Evolutionary conservation across 2,329 filamentous ascomycete species (phyloP).

Genomic region (Blumeria hordei): DNA sequence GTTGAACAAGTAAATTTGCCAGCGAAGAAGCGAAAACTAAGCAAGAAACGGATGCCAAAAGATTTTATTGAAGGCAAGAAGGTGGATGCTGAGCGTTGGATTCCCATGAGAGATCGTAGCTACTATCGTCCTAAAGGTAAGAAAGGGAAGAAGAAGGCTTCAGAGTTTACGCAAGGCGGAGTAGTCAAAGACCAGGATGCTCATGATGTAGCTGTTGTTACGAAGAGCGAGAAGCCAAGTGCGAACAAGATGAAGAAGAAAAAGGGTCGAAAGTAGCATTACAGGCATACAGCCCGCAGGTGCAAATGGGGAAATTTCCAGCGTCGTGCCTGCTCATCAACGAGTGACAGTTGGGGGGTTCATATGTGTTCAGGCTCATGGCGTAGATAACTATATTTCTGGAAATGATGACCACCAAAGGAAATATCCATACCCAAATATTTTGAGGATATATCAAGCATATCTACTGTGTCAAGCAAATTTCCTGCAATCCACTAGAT

Average conservation of each 20-base stretch:
- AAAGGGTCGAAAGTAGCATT: conserved; percentile 25
- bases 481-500: too few relatives aligned
- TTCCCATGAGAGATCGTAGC: conserved; percentile 72
- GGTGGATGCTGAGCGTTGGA: conserved; percentile 76
- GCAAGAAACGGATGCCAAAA: conserved; percentile 41
- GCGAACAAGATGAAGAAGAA: conserved; percentile 19
- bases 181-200: conserved; percentile 50
- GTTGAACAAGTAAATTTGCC: conserved; percentile 19
- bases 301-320: too few relatives aligned
- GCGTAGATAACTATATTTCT: too few relatives aligned
- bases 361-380: too few relatives aligned
- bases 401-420: too few relatives aligned
- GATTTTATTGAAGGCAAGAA: conserved; percentile 54
- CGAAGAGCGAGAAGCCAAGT: conserved; percentile 36
- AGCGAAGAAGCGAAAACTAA: conserved; percentile 27
- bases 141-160: conserved; percentile 68
- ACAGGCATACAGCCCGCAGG: too few relatives aligned
- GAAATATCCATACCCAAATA: too few relatives aligned
- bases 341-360: too few relatives aligned
- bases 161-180: conserved; percentile 66
- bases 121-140: conserved; percentile 76
- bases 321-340: too few relatives aligned
- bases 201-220: conserved; percentile 36
- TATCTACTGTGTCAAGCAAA: too few relatives aligned
- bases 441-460: too few relatives aligned